These are phyloP conservation scores for Talaromyces sp. DNA, from an alignment of 2,329 filamentous ascomycete genomes.

Conservation along the genomic window DNA sequence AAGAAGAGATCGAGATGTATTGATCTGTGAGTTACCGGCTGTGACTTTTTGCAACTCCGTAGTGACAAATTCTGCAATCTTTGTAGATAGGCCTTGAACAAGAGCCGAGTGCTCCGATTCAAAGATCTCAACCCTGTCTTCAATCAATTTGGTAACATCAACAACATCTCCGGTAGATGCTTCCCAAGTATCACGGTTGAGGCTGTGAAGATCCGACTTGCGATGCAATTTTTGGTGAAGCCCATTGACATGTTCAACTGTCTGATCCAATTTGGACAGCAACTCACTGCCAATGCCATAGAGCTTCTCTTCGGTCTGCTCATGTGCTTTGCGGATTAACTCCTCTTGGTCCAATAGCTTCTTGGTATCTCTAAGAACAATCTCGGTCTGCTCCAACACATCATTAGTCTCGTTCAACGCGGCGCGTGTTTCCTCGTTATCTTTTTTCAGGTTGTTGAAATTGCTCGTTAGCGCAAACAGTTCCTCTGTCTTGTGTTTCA, in stretches of 20 bases:
- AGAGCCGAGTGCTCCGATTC: slow-evolving; percentile 68
- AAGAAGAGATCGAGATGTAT: slow-evolving; percentile 66
- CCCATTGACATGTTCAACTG: slow-evolving; percentile 74
- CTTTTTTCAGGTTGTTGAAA: slow-evolving; percentile 84
- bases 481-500: slow-evolving; percentile 92
- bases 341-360: slow-evolving; percentile 76
- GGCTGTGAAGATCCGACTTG: slow-evolving; percentile 74
- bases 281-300: slow-evolving; percentile 70
- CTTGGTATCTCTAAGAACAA: slow-evolving; percentile 73
- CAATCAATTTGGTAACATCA: slow-evolving; percentile 72
- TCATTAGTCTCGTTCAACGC: slow-evolving; percentile 75
- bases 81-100: slow-evolving; percentile 62
- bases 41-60: slow-evolving; percentile 70
- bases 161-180: slow-evolving; percentile 71
- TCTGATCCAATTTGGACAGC: slow-evolving; percentile 71
- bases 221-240: slow-evolving; percentile 83
- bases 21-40: slow-evolving; percentile 65
- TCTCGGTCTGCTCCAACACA: slow-evolving; percentile 81
- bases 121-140: slow-evolving; percentile 70
- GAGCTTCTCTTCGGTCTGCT: slow-evolving; percentile 77
- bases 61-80: slow-evolving; percentile 73
- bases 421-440: slow-evolving; percentile 72
- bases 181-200: slow-evolving; percentile 77
- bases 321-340: slow-evolving; percentile 74
- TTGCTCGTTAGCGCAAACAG: slow-evolving; percentile 80